Base-by-base conservation (phyloP, 495 filamentous ascomycete genomes). In the Tetracladium marchalianum region DNA sequence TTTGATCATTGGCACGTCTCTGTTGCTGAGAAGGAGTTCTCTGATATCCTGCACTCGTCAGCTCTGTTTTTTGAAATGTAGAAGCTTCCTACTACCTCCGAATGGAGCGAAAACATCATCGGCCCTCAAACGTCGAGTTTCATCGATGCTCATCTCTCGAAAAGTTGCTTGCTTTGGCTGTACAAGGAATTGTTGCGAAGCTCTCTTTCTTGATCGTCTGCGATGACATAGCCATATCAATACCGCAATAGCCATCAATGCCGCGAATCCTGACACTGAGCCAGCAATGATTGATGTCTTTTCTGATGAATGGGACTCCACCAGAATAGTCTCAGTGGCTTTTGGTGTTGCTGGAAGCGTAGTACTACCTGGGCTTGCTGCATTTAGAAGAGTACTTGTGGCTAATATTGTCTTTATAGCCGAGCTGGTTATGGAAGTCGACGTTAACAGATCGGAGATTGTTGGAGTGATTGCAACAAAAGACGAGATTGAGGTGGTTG, bases 211-310 rank as follows among this genome's bases (percentile, higher is more conserved):
- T 41, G 35, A 33, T 45, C 48, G 35, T 35, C 42, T 33, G 11
- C 37, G 18, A 12, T 15, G 8, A 36, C 41, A 50, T 15, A 46
- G 43, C 46, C 46, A 46, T 19, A 46, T 5, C 5, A 52, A 16
- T 2, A 36, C 46, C 9, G 17, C 12, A 7, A 56, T 5, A 2
- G 52, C 39, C 7, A 39, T 15, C 1, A 45, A 1, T 10, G 31
- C 42, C 11, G 47, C 50, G 0, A 52, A 16, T 11, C 41, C 46
- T 39, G 38, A 31, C 3, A 50, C 44, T 0, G 35, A 43, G 27
- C 53, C 53, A 11, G 39, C 49, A 31, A 56, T 50, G 10, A 51
- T 44, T 22, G 47, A 33, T 37, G 16, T 31, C 13, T 49, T 49
- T 13, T 38, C 40, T 7, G 47, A 12, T 27, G 47, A 18, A 5